Conservation (phyloP, 1,139 yeast genomes). For the Suhomyces bolitotheri region DNA sequence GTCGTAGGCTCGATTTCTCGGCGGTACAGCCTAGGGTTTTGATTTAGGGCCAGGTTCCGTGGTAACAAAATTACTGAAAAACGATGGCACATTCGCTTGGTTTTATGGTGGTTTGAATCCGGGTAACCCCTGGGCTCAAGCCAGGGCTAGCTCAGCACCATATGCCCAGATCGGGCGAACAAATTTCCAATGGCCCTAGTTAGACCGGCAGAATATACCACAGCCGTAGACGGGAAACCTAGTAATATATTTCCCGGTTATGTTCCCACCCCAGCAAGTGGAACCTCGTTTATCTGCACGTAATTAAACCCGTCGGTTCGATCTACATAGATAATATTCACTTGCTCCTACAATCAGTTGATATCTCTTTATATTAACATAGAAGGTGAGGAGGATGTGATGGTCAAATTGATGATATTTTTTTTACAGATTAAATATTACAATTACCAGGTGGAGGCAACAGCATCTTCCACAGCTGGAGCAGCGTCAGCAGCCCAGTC, state of each 20-base stretch:
- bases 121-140: constrained; percentile 16
- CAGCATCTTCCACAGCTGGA: constrained; percentile 78
- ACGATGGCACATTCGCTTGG: background rate
- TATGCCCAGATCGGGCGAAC: no score
- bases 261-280: no score
- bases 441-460: constrained; percentile 55
- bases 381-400: constrained; percentile 11
- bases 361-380: constrained; percentile 13
- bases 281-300: no score
- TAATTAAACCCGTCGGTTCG: no score
- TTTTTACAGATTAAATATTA: constrained; percentile 15
- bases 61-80: constrained; percentile 45
- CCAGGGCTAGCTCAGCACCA: no score
- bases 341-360: no score
- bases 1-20: constrained; percentile 9
- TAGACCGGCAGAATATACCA: no score
- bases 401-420: constrained; percentile 14
- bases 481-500: constrained; percentile 68
- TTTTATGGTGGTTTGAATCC: constrained; percentile 9
- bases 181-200: no score
- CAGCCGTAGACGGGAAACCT: no score
- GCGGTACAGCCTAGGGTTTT: constrained; percentile 23
- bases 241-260: no score
- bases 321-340: no score
- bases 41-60: constrained; percentile 41